Evolutionary conservation across 2,329 filamentous ascomycete species (phyloP), one percentile per base, ranked within the genome.

Genomic region (Cercospora canescens): DNA sequence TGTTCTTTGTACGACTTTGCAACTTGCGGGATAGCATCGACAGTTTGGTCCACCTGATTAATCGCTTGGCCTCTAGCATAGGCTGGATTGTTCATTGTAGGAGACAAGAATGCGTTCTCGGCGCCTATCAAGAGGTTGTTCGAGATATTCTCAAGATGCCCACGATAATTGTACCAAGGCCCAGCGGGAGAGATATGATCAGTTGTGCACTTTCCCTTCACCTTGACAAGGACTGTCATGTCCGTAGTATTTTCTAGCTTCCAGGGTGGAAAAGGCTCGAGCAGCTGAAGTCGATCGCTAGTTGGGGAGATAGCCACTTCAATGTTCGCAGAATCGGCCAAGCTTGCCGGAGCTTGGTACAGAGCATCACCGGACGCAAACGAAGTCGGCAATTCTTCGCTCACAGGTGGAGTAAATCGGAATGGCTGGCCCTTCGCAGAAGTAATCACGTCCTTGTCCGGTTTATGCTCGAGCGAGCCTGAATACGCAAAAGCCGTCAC

Each of bases 91-190:
- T 98, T 77, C 91, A 93, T 76, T 97, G 77, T 93, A 86, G 68
- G 57, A 16, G 57, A 60, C 6, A 60, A 24, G 8, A 60, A 60
- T 7, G 90, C 89, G 84, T 97, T 98, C 83, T 93, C 92, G 76
- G 95, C 94, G 84, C 94, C 94, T 75, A 97, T 97, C 81, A 98
- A 83, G 92, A 97, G 96, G 88, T 97, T 98, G 89, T 97, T 97
- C 80, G 93, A 97, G 84, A 98, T 97, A 88, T 98, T 97, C 88
- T 97, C 94, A 76, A 98, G 87, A 80, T 97, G 94, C 69, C 94
- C 94, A 87, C 94, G 93, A 88, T 97, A 97, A 87, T 97, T 97
- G 80, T 97, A 86, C 93, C 93, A 97, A 68, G 93, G 93, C 72
- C 93, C 93, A 74, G 93, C 93, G 92, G 96, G 75, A 78, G 93